Base-by-base conservation (phyloP, 2,329 filamentous ascomycete species). In the Venturia oleaginea region DNA sequence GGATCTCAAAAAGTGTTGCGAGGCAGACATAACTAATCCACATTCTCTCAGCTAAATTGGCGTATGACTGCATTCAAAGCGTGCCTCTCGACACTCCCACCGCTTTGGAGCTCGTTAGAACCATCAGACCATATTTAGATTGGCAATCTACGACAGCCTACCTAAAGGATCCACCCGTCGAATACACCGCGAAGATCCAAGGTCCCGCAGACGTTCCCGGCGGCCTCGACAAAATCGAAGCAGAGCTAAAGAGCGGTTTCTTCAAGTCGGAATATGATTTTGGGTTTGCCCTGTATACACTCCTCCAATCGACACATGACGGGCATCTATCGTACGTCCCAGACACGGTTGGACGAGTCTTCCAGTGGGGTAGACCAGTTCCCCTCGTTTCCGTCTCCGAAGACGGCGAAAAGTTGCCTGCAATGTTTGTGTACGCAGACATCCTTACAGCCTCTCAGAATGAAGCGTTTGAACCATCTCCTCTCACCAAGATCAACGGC, bases 241-340 rank as follows among this genome's bases (percentile, higher is more conserved):
- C 66, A 5, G 77, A 78, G 42, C 73, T 77, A 1, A 69, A 71
- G n/a, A 68, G 67, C 62, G 74, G 70, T 42, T 64, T 66, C 42
- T 62, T 46, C 42, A 37, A 40, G 51, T 38, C 32, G 30, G 46
- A 55, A 48, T 64, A 62, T 37, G 38, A 68, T 22, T 81, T 80
- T 66, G 78, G 78, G 11, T 77, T 71, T 67, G 82, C 83, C 34
- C 75, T 90, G 2, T 81, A 82, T 65, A 73, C 78, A 42, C 73
- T 84, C 8, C 76, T 86, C 42, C 77, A 78, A 30, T 77, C 76
- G 1, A 82, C 83, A 3, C 85, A 89, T 68, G 87, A 90, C 70
- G 85, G 86, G 0, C 87, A 90, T 69, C 85, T 87, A 61, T 74
- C 77, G 1, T 85, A 81, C 69, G 74, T 79, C 17, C 82, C 83